Percentiles rank a stretch among this genome's conserved stretches.
Conservation (phyloP, 2,329 filamentous ascomycete species). For the Epicoccum nigrum region DNA sequence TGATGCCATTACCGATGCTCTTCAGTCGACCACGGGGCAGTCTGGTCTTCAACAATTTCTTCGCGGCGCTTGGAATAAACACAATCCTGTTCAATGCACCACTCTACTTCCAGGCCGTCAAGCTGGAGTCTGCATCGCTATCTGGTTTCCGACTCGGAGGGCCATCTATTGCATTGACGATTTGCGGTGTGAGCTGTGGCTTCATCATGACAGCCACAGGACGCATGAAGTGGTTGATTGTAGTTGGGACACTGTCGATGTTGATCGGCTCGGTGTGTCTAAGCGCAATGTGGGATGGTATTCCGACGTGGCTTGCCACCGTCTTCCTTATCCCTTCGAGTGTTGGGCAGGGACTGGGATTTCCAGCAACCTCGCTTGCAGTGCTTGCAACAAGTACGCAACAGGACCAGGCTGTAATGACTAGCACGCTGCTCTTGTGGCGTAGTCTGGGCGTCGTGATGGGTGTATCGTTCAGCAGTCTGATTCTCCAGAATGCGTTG, state of each 20-base stretch:
- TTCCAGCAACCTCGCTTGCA: slow-evolving; percentile 51
- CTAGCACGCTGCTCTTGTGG: slow-evolving; percentile 74
- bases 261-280: slow-evolving; percentile 46
- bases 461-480: slow-evolving; percentile 73
- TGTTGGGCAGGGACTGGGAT: slow-evolving; percentile 51
- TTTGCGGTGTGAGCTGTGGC: slow-evolving; percentile 51
- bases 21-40: slow-evolving; percentile 55
- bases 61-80: slow-evolving; percentile 56
- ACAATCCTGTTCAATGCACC: slow-evolving; percentile 73
- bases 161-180: slow-evolving; percentile 59
- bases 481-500: slow-evolving; percentile 75
- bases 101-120: slow-evolving; percentile 65
- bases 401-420: slow-evolving; percentile 57
- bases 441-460: slow-evolving; percentile 73
- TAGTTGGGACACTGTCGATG: slow-evolving; percentile 47
- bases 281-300: slow-evolving; percentile 45
- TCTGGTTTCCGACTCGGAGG: slow-evolving; percentile 75
- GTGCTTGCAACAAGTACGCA: slow-evolving; percentile 51
- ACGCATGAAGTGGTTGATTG: slow-evolving; percentile 51
- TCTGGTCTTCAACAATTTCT: slow-evolving; percentile 60
- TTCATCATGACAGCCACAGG: slow-evolving; percentile 54
- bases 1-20: slow-evolving; percentile 58
- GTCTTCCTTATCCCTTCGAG: slow-evolving; percentile 49
- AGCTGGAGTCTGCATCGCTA: slow-evolving; percentile 66
- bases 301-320: slow-evolving; percentile 51